Evolutionary conservation across 1,284 basidiomycete genomes (phyloP).

Genomic region (Fomitopsis palustris): DNA sequence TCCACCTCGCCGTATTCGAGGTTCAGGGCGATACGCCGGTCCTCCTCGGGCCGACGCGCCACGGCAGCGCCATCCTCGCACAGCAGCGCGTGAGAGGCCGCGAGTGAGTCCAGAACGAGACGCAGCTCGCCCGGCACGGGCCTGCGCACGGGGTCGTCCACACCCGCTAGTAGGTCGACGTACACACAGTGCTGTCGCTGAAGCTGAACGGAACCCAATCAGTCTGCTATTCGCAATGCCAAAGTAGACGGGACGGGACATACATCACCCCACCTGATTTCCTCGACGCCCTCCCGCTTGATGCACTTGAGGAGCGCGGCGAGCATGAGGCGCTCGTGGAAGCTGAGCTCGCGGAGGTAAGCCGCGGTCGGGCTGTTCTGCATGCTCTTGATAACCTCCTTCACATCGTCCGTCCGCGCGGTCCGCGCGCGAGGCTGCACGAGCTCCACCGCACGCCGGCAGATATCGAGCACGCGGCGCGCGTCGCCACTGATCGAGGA

Average conservation of each 20-base stretch:
- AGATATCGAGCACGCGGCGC: constrained; percentile 90
- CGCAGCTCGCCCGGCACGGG: constrained; percentile 54
- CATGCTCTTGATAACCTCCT: constrained; percentile 84
- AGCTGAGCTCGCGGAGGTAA: constrained; percentile 76
- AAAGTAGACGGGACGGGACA: constrained; percentile 8
- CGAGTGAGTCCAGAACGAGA: constrained; percentile 63
- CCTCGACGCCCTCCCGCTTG: constrained; percentile 81
- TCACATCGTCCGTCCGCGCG: constrained; percentile 75
- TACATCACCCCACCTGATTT: constrained; percentile 84
- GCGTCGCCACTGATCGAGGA: constrained; percentile 95
- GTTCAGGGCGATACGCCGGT: constrained; percentile 63
- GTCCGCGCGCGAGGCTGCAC: constrained; percentile 48
- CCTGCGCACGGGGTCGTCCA: constrained; percentile 46
- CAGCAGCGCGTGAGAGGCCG: constrained; percentile 68
- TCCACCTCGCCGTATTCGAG: constrained; percentile 72
- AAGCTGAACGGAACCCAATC: constrained; percentile 40
- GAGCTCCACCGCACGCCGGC: constrained; percentile 88
- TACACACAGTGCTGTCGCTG: constrained; percentile 67
- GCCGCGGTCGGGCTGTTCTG: constrained; percentile 88
- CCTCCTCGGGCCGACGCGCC: constrained; percentile 49
- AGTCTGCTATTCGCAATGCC: constrained; percentile 4
- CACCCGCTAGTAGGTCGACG: constrained; percentile 49
- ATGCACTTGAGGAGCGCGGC: constrained; percentile 83
- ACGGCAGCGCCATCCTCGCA: constrained; percentile 59
- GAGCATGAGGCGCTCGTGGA: constrained; percentile 90